Evolutionary conservation across 2,329 filamentous ascomycete genomes (phyloP), one percentile per base, ranked within the genome.

Genomic region (Microsporum ferrugineum): DNA sequence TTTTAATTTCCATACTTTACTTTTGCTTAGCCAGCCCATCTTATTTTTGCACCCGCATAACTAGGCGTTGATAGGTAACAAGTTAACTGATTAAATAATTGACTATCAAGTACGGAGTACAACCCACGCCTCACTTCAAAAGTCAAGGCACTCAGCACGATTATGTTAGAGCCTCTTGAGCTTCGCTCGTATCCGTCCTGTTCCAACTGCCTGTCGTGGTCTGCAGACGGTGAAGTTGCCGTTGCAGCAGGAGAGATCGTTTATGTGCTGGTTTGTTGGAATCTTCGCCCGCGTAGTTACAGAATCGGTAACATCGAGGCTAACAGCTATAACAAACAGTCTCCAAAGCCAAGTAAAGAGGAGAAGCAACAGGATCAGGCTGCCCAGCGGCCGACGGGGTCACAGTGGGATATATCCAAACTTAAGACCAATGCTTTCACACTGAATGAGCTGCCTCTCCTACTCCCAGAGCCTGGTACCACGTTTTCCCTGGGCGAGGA

Each of bases 401-500:
- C 62, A 36, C 68, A 65, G 58, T 79, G 77, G 75, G 67, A 71
- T 17, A 70, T 67, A 12, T 71, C 66, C 41, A 73, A 73, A 55
- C 70, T 85, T 60, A 75, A 75, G 49, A 76, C 76, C 59, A 82
- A 82, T 64, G 68, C 76, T 59, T 85, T 84, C 68, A 79, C 78
- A 1, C 67, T 71, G 8, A 69, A 73, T 5, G 83, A 85, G 67
- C 78, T 77, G 75, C 70, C 75, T 0, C 65, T 64, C n/a, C 76
- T 77, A 58, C 69, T 77, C 8, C 78, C 80, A 7, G 74, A 78
- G 14, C 72, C 75, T 10, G 74, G 78, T 34, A 66, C 73, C 12
- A 71, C 75, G 17, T 82, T 80, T 66, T 84, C 82, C 0, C 67
- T 84, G 29, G 83, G 82, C 1, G 81, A 83, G 64, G 83, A 86